Conservation (phyloP, 495 filamentous ascomycete species). For the Corynascus novoguineensis region DNA sequence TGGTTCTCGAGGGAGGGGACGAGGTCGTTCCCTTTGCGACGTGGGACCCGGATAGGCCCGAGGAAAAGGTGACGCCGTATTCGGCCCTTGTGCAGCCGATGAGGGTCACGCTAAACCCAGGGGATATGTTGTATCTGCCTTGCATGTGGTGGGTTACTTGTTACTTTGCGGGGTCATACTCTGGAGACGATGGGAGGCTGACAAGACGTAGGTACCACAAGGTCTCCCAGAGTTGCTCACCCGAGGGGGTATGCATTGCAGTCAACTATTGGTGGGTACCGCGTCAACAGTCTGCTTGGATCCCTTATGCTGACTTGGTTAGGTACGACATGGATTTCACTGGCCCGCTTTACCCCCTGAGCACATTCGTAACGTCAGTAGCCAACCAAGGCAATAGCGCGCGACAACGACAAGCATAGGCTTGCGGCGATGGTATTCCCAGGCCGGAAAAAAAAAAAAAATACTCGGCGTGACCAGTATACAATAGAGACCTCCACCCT, state of each 20-base stretch:
- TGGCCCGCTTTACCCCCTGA: conserved; percentile 53
- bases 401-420: background rate
- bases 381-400: conserved; percentile 4
- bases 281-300: background rate
- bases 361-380: conserved; percentile 46
- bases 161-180: too few relatives aligned
- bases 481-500: background rate
- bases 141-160: conserved; percentile 56
- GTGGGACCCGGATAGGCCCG: conserved; percentile 63
- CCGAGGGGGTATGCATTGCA: conserved; percentile 62
- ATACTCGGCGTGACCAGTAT: background rate
- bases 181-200: background rate
- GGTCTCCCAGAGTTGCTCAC: conserved; percentile 58
- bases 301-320: background rate
- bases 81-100: conserved; percentile 51
- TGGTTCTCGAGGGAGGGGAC: conserved; percentile 35
- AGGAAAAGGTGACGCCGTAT: conserved; percentile 44
- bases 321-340: conserved; percentile 69
- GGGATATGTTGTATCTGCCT: conserved; percentile 77
- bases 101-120: conserved; percentile 56
- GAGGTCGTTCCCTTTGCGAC: conserved; percentile 54
- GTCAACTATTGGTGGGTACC: conserved; percentile 70
- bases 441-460: background rate
- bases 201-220: conserved; percentile 49
- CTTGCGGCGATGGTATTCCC: background rate